Base-by-base conservation (phyloP, 1,284 basidiomycete genomes). In the Pseudomicrostroma phylloplanum region DNA sequence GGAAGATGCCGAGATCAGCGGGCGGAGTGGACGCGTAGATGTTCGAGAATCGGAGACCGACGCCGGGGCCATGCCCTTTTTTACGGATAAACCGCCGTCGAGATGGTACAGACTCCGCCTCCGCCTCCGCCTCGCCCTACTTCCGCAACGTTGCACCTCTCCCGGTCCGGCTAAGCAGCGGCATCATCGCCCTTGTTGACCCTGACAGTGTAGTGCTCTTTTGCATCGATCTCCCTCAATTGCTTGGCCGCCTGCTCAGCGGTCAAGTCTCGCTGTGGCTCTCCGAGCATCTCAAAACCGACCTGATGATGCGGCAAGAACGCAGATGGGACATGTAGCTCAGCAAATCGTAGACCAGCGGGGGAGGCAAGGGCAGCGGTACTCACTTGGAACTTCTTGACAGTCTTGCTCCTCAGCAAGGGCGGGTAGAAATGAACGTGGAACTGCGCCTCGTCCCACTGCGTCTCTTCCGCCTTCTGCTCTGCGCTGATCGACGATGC, bases 361-460 rank as follows among this genome's bases (percentile, higher is more conserved):
- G 13, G 13, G 25, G 57, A 41, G 6, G 12, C n/a, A 13, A 9
- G 15, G 83, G 87, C 61, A 72, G 90, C 86, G 92, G 92, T 40
- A 94, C 30, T 36, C 30, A 36, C 30, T 40, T 94, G 80, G 81
- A 96, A 96, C 80, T 96, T 96, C 72, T 87, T 85, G 51, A 96
- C 87, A 46, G 83, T 88, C 2, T 91, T 87, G 68, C 87, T 91
- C 49, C 92, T 82, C 59, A 96, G 80, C 39, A 96, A 82, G 1
- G 92, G 92, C 1, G 93, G 92, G 62, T 88, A 86, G 72, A 94
- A 94, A 79, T 93, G 91, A 55, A 96, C 79, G 77, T 96, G 92
- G 55, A 94, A 81, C 77, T 96, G 91, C 0, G 90, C 88, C 36
- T 64, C 79, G 0, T 73, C 71, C 41, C 70, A 62, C 23, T 68